Percentiles rank a stretch among this genome's conserved stretches.
phyloP scores from a whole-genome alignment of 768 basidiomycete genomes.

The Russula olivacea region DNA sequence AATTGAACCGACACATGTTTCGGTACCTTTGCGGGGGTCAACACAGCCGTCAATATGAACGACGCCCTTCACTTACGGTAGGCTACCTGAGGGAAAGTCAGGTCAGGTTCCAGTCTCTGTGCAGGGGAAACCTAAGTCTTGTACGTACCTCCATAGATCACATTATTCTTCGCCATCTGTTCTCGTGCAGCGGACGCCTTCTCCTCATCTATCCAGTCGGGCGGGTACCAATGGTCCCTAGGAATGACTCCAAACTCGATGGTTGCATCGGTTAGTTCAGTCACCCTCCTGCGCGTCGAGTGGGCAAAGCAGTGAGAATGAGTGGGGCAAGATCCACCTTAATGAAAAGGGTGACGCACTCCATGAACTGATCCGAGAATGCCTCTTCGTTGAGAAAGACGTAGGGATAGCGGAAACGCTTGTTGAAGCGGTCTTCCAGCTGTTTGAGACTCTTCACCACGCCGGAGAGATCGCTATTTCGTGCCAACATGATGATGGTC shows the following conservation, averaged over 20 bases:
- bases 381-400: conserved; percentile 81
- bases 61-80: conserved; percentile 47
- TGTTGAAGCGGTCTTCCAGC: conserved; percentile 57
- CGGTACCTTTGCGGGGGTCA: conserved; percentile 51
- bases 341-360: conserved; percentile 39
- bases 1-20: conserved; percentile 96
- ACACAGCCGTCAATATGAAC: not conserved
- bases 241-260: conserved; percentile 79
- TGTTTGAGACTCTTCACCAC: conserved; percentile 47
- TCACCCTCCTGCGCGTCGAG: conserved; percentile 42
- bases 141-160: conserved; percentile 47
- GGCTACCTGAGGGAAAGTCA: conserved; percentile 46
- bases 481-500: conserved; percentile 49
- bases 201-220: conserved; percentile 59
- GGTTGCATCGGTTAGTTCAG: conserved; percentile 52
- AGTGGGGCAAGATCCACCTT: not conserved
- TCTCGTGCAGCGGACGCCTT: conserved; percentile 44
- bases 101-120: not conserved
- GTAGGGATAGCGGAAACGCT: conserved; percentile 66
- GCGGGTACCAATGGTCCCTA: conserved; percentile 73
- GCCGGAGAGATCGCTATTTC: conserved; percentile 41
- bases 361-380: conserved; percentile 68
- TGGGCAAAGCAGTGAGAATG: conserved; percentile 24
- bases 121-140: not conserved
- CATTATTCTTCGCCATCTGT: conserved; percentile 50